Evolutionary conservation across 495 filamentous ascomycete genomes (phyloP).

Genomic region (Cladorrhinum samala): DNA sequence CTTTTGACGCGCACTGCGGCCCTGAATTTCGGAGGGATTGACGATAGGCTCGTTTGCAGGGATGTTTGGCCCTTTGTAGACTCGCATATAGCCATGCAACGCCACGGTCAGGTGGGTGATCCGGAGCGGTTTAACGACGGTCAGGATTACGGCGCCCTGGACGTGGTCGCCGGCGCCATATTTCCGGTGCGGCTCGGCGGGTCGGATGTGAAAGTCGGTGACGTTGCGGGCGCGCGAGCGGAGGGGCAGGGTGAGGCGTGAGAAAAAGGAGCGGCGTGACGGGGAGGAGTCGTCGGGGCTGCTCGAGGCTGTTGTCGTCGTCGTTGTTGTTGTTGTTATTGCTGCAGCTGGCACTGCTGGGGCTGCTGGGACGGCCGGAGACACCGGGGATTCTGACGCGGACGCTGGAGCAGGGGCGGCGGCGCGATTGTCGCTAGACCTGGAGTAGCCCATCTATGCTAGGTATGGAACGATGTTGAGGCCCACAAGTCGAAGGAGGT

Average conservation of each 20-base stretch:
- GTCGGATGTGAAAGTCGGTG: conserved; percentile 72
- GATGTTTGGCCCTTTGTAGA: conserved; percentile 68
- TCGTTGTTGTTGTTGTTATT: no score
- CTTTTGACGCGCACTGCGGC: conserved; percentile 52
- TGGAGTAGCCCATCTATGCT: conserved; percentile 36
- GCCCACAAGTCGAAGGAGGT: no score
- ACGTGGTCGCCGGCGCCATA: conserved; percentile 63
- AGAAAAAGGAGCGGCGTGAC: conserved; percentile 35
- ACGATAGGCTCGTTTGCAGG: conserved; percentile 52
- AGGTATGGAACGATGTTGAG: conserved; percentile 5
- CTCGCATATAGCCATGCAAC: conserved; percentile 83
- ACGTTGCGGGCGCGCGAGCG: conserved; percentile 62
- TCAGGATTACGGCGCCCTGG: conserved; percentile 70
- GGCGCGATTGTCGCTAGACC: conserved; percentile 27
- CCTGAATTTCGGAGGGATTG: conserved; percentile 37
- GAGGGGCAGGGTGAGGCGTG: conserved; percentile 49
- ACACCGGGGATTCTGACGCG: conserved; percentile 24
- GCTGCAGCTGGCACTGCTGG: no score
- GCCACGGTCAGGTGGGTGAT: conserved; percentile 87
- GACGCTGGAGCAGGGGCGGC: conserved; percentile 22
- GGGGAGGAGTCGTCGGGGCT: conserved; percentile 6
- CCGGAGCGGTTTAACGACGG: conserved; percentile 71
- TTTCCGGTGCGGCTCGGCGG: conserved; percentile 82
- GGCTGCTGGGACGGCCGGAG: conserved; percentile 29
- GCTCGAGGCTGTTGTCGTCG: no score